phyloP scores from a whole-genome alignment of 306 rosid genomes.

The Cicer chorassanicum region DNA sequence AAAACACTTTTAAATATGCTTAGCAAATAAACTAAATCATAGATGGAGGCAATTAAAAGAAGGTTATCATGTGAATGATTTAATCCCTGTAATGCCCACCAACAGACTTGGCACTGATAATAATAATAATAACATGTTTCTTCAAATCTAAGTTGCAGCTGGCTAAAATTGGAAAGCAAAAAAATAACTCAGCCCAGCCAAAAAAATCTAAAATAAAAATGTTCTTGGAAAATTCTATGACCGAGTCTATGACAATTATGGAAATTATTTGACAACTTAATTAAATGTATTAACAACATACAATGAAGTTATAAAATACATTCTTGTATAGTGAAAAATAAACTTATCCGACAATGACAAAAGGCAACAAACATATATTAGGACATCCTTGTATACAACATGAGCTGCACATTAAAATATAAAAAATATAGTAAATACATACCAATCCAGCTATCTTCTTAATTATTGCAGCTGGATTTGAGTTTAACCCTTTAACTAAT shows the following conservation, averaged over 20 bases:
- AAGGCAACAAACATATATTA: slow-evolving; percentile 15
- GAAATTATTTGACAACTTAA: slow-evolving; percentile 27
- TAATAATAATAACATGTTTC: slow-evolving; percentile 24
- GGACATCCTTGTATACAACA: slow-evolving; percentile 5
- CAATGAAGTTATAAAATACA: slow-evolving; percentile 30
- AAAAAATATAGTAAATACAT: slow-evolving; percentile 44
- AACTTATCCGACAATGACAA: slow-evolving; percentile 27
- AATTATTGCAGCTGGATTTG: slow-evolving; percentile 87
- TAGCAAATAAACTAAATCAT: slow-evolving; percentile 41
- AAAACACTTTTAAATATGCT: not conserved
- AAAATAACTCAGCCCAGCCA: slow-evolving; percentile 13
- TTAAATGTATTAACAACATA: slow-evolving; percentile 25
- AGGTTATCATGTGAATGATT: slow-evolving; percentile 18
- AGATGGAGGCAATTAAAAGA: not conserved
- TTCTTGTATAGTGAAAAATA: slow-evolving; percentile 8
- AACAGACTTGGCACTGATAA: slow-evolving; percentile 34
- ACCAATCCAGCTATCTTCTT: slow-evolving; percentile 98
- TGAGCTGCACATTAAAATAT: slow-evolving; percentile 11
- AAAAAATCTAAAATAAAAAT: not conserved
- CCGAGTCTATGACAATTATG: not conserved
- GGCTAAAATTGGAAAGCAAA: slow-evolving; percentile 21
- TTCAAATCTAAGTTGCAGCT: slow-evolving; percentile 28
- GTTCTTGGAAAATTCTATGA: slow-evolving; percentile 20
- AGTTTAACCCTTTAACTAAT: slow-evolving; percentile 86
- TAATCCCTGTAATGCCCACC: slow-evolving; percentile 29